phyloP scores from a whole-genome alignment of 2,329 filamentous ascomycete species.

The Pleoardoris graminearum region DNA sequence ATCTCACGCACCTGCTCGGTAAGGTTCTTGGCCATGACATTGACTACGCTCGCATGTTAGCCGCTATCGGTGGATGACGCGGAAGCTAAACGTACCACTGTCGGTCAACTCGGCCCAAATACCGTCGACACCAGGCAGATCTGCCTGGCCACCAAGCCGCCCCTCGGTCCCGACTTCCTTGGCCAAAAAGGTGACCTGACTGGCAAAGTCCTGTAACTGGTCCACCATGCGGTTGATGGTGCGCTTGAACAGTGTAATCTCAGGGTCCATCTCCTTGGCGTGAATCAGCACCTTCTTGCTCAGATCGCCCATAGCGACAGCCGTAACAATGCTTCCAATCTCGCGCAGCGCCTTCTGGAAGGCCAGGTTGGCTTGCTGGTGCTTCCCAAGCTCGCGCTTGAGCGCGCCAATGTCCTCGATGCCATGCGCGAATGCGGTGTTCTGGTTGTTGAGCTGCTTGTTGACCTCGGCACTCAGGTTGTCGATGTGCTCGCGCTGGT shows the following conservation, averaged over 20 bases:
- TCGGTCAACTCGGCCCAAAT: constrained; percentile 95
- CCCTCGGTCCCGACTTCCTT: constrained; percentile 96
- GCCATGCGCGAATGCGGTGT: constrained; percentile 74
- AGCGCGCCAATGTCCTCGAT: constrained; percentile 87
- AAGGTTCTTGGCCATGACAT: constrained; percentile 97
- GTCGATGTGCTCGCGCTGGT: constrained; percentile 81
- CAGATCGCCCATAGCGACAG: constrained; percentile 90
- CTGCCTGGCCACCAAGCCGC: constrained; percentile 88
- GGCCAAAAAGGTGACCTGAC: constrained; percentile 91
- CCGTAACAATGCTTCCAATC: constrained; percentile 96
- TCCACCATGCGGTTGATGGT: constrained; percentile 99
- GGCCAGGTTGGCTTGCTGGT: constrained; percentile 96
- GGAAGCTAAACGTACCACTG: constrained; percentile 49
- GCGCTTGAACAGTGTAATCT: constrained; percentile 96
- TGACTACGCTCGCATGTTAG: constrained; percentile 61
- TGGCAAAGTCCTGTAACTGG: constrained; percentile 93
- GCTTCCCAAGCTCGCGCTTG: constrained; percentile 92
- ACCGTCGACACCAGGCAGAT: constrained; percentile 90
- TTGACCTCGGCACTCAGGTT: constrained; percentile 84
- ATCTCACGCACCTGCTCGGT: constrained; percentile 98
- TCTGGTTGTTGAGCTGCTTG: constrained; percentile 82
- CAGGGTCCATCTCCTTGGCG: constrained; percentile 93
- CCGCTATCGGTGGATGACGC: constrained; percentile 17
- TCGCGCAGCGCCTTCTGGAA: constrained; percentile 97
- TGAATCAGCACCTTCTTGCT: constrained; percentile 98